Conservation (phyloP, 352 stramenopile species). For the Globisporangium alternatum region DNA sequence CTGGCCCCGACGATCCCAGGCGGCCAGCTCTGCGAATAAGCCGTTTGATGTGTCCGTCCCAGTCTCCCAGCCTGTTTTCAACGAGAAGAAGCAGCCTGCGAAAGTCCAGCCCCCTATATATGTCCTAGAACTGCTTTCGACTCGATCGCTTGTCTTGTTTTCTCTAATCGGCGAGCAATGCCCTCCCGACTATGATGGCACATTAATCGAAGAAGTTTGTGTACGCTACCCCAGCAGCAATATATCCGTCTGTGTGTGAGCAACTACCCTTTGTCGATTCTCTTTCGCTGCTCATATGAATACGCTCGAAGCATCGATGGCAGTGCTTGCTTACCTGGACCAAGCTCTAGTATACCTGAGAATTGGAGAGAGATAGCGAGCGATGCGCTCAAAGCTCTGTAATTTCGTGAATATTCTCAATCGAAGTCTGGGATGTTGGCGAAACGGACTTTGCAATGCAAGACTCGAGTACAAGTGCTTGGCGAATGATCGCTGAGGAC, state of each 20-base stretch:
- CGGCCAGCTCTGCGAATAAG: slow-evolving; percentile 20
- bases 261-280: not conserved
- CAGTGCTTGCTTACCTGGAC: too few relatives aligned
- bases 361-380: too few relatives aligned
- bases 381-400: too few relatives aligned
- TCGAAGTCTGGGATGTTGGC: too few relatives aligned
- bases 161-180: slow-evolving; percentile 2
- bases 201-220: slow-evolving; percentile 8
- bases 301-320: too few relatives aligned
- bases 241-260: not conserved
- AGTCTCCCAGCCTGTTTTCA: not conserved
- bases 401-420: too few relatives aligned
- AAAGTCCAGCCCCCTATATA: not conserved
- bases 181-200: not conserved
- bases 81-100: not conserved
- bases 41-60: not conserved
- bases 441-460: too few relatives aligned
- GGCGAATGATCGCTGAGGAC: too few relatives aligned
- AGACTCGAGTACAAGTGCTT: too few relatives aligned
- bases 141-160: not conserved
- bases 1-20: slow-evolving; percentile 8
- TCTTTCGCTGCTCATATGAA: too few relatives aligned
- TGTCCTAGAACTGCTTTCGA: slow-evolving; percentile 13
- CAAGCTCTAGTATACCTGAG: too few relatives aligned
- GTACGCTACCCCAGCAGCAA: not conserved